Base-by-base conservation (phyloP, 768 basidiomycete genomes). In the Strobilomyces dryophilus region DNA sequence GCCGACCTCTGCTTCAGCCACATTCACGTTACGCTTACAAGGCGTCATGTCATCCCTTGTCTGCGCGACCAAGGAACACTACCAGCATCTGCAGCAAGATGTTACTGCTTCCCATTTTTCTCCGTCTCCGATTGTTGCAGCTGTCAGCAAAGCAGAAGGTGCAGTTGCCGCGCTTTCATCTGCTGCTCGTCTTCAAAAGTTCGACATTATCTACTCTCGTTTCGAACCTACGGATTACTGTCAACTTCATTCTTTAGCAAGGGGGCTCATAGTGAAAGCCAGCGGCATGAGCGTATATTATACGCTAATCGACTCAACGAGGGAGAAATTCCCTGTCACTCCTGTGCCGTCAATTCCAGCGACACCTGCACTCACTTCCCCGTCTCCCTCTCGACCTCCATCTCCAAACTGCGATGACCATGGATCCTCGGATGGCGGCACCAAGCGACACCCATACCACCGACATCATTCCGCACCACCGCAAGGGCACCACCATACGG, bases 231-330 rank as follows among this genome's bases (percentile, higher is more conserved):
- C 61, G 1, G 84, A 87, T 62, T 82, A 84, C 45, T 58, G 61
- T 0, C 63, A 66, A 3, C 73, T 90, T n/a, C 83, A 85, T 51
- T 62, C 69, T 21, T 61, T 78, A 9, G 71, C 74, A 14, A 72
- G 82, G 41, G 70, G 79, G 3, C 72, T 87, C 56, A 75, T 77
- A 6, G 79, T 79, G 12, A 72, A 82, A 8, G 77, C 79, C 14
- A 75, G 83, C 55, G 87, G 87, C 17, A 74, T 89, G 76, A 72
- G 67, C 18, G 66, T 79, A 36, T 89, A 85, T 61, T 88, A 84
- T 55, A 67, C 66, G 1, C 62, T 89, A n/a, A 76, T 87, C 8
- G 84, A 89, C 57, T 80, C 84, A 0, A 78, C 76, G 18, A 68
- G 81, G 37, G 81, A 84, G 60, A 75, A 66, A 49, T 87, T 87